Percentiles rank a stretch among this genome's conserved stretches.
phyloP scores from a whole-genome alignment of 208 protist species.

The Naegleria lovaniensis region DNA sequence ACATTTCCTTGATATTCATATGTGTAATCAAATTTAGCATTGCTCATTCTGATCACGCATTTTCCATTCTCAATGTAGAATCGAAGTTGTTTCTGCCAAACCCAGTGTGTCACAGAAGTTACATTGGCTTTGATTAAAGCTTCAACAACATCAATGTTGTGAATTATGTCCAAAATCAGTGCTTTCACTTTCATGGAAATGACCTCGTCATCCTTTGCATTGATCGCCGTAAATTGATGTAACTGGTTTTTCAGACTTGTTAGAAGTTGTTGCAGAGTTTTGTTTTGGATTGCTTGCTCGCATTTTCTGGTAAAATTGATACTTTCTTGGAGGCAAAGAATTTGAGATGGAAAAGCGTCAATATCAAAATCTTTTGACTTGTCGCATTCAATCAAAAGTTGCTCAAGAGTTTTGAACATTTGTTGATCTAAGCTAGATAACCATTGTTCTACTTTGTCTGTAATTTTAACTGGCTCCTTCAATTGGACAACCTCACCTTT shows the following conservation, averaged over 20 bases:
- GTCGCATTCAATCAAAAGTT: slow-evolving; percentile 70
- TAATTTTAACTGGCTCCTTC: slow-evolving; percentile 74
- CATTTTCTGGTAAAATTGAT: slow-evolving; percentile 80
- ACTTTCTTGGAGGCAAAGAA: slow-evolving; percentile 84
- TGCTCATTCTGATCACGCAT: slow-evolving; percentile 82
- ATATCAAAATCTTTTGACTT: slow-evolving; percentile 61
- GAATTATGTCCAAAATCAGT: slow-evolving; percentile 94
- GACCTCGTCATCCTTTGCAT: slow-evolving; percentile 58
- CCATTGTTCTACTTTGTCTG: slow-evolving; percentile 88
- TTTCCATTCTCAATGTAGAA: slow-evolving; percentile 69
- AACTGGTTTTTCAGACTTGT: slow-evolving; percentile 54
- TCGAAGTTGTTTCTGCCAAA: slow-evolving; percentile 93
- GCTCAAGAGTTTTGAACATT: slow-evolving; percentile 83
- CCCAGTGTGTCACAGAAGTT: slow-evolving; percentile 71
- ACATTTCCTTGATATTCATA: slow-evolving; percentile 98
- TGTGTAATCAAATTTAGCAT: slow-evolving; percentile 89
- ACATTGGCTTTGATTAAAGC: slow-evolving; percentile 67
- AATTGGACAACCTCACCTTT: slow-evolving; percentile 87
- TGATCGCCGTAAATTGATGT: slow-evolving; percentile 62
- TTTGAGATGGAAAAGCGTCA: slow-evolving; percentile 81
- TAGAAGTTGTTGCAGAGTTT: slow-evolving; percentile 27
- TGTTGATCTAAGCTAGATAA: slow-evolving; percentile 74
- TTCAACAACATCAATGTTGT: slow-evolving; percentile 92
- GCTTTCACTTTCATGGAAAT: slow-evolving; percentile 88
- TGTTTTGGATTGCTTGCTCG: slow-evolving; percentile 71